Base-by-base conservation (phyloP, 805 yeast species). In the Candida gorgasii region DNA sequence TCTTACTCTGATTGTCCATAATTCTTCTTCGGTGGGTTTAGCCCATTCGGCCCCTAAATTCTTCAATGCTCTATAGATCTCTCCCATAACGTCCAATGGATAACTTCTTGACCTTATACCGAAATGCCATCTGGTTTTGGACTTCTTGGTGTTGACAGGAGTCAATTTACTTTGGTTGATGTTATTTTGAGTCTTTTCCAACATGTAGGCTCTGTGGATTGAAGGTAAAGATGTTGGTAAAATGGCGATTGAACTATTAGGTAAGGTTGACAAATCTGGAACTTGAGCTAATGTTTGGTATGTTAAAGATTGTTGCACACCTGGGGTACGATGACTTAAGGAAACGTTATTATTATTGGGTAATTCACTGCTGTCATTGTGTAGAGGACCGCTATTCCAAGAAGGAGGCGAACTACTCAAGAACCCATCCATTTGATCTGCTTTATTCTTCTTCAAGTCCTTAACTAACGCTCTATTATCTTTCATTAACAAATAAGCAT, bases 1-100 rank as follows among this genome's bases (percentile, higher is more conserved):
- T 54, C 97, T 80, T 13, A 92, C 97, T 52, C 88, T 78, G 44
- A 92, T 92, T 0, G 97, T 92, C 98, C 98, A 92, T 39, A 89
- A 70, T 55, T 90, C 97, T 56, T 90, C 97, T 53, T 90, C 96
- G 0, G 90, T 79, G 5, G 98, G 97, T 53, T 84, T 83, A 8
- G 93, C 87, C 98, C 98, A 93, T 63, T 93, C 97, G 0, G 98
- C 98, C 1, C 97, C 97, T 42, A 93, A 69, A 55, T 87, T 89
- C 65, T 87, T 87, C 59, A 93, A 73, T 1, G 98, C 98, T 36
- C 97, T 76, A 66, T 93, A 93, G 33, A 93, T 90, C 61, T 93
- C 99, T 19, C 97, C 97, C 98, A 93, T 93, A 3, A 93, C 99
- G 63, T 93, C 99, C 53, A 93, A 73, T 24, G 99, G 98, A 60